phyloP scores from a whole-genome alignment of 2,329 filamentous ascomycete species.

The Talaromyces sp. region DNA sequence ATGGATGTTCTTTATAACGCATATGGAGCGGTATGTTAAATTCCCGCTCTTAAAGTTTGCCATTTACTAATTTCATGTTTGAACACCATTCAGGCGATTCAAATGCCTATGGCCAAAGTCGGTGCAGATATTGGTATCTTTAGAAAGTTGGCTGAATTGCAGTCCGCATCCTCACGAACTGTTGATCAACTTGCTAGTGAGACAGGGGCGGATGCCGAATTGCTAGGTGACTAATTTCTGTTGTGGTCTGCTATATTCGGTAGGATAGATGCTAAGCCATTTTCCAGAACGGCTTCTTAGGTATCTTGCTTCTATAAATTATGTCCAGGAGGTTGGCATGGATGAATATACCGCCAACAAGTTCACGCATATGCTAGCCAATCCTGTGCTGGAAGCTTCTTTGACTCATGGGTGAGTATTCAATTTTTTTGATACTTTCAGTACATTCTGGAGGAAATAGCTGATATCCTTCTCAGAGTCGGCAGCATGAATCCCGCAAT shows the following conservation, averaged over 20 bases:
- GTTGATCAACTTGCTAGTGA: constrained; percentile 19
- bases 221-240: not conserved
- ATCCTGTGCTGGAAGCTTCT: constrained; percentile 17
- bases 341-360: constrained; percentile 23
- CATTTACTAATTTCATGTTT: not conserved
- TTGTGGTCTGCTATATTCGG: not conserved
- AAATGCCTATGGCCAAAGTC: constrained; percentile 20
- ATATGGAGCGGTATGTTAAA: constrained; percentile 5
- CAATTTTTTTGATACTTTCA: too few relatives aligned
- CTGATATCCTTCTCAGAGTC: constrained; percentile 9
- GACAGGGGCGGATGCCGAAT: constrained; percentile 19
- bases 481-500: constrained; percentile 21
- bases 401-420: constrained; percentile 22
- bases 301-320: constrained; percentile 25
- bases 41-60: not conserved
- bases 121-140: constrained; percentile 25
- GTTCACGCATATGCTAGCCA: constrained; percentile 22
- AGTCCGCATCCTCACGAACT: constrained; percentile 16
- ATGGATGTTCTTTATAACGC: constrained; percentile 3
- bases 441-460: too few relatives aligned
- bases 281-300: constrained; percentile 23
- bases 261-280: not conserved
- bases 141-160: constrained; percentile 7
- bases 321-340: constrained; percentile 19
- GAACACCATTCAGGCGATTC: constrained; percentile 18